These are phyloP conservation scores for Rhodomyrtus tomentosa DNA, from an alignment of 345 rosid genomes.

Conservation along the genomic window DNA sequence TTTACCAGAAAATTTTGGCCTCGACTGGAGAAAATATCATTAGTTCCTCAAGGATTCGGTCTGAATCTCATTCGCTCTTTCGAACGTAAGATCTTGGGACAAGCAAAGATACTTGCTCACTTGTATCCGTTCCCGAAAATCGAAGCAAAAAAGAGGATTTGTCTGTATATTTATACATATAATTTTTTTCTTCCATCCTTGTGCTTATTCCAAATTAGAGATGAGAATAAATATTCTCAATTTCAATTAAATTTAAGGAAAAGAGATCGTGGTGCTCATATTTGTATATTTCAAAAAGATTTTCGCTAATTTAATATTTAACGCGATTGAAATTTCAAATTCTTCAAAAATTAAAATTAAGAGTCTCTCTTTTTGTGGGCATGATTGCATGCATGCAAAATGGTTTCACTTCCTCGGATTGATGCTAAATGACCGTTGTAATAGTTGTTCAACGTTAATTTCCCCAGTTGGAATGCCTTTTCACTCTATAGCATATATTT, in stretches of 20 bases:
- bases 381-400: not conserved
- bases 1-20: not conserved
- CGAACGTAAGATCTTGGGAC: not conserved
- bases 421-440: not conserved
- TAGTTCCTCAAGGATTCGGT: not conserved
- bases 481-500: not conserved
- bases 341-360: not conserved
- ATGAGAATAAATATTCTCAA: not conserved
- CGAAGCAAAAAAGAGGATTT: not conserved
- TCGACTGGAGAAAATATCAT: not conserved
- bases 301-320: not conserved
- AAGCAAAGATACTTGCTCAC: not conserved
- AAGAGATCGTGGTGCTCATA: fast-evolving
- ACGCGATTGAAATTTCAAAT: not conserved
- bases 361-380: not conserved
- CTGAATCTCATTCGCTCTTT: not conserved
- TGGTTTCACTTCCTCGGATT: not conserved
- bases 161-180: not conserved
- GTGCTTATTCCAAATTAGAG: not conserved
- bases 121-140: not conserved
- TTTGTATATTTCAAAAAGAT: not conserved
- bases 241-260: not conserved
- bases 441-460: not conserved
- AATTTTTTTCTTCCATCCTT: no score
- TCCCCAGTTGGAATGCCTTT: not conserved